Evolutionary conservation across 164 flowering plant species (phyloP), one percentile per base, ranked within the genome.

Genomic region (Liquidambar formosana): DNA sequence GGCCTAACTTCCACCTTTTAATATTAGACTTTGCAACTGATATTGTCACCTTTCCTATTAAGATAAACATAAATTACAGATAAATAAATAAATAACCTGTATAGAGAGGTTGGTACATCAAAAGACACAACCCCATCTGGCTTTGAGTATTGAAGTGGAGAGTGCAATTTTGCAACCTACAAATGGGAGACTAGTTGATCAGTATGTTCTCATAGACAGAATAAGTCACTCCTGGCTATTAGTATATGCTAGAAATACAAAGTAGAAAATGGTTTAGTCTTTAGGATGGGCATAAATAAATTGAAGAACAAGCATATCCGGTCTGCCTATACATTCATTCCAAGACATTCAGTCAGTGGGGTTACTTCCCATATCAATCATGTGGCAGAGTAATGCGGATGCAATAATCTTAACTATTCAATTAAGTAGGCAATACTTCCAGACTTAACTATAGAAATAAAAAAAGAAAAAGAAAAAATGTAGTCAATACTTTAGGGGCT

Each of bases 101-200:
- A 93, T 26, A 96, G 68, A 19, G 98, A 96, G 43, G 92, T 96
- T 22, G 89, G 91, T 14, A 96, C 77, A 76, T 96, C 99, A 78
- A 93, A 96, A 23, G 97, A 89, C 53, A 96, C 66, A 74, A 81
- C 64, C 8, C 97, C 95, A 82, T 96, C 97, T 33, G 98, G 96
- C 77, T 90, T 96, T 56, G 90, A 82, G 74, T 96, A 96, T 47
- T 83, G 78, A 78, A 93, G 84, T 54, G 96, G 98, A 63, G 84
- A 76, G 77, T 86, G 94, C 67, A 72, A 61, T 25, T 58, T 63
- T 43, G 91, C 92, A 74, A 73, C 82, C 98, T 95, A 87, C 76
- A 85, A 59, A 67, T n/a, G 41, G 11, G 27, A 57, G 51, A 44
- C 51, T 41, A 15, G 57, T 10, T 13, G 16, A 53, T 57, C 53